A percentile compares a stretch with the other conserved stretches of the same genome.
These are phyloP conservation scores for Diplodia intermedia DNA, from an alignment of 2,329 filamentous ascomycete genomes.

Conservation along the genomic window DNA sequence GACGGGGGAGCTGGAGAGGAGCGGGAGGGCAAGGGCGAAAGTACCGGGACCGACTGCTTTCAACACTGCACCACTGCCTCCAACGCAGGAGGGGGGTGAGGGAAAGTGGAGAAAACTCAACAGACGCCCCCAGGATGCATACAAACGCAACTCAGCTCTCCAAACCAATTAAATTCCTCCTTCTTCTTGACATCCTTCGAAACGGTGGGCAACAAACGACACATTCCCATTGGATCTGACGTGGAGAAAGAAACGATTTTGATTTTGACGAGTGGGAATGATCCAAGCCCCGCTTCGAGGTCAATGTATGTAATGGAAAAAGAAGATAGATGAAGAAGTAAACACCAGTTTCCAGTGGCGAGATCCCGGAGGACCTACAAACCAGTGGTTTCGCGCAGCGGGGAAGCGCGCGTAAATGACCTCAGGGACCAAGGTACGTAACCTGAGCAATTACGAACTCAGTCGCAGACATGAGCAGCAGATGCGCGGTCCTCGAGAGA, in stretches of 20 bases:
- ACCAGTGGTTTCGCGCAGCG: conserved; percentile 44
- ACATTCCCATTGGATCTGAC: conserved; percentile 5
- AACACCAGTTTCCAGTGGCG: conserved; percentile 49
- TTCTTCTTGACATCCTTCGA: not conserved
- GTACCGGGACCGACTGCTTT: conserved; percentile 33
- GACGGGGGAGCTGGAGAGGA: conserved; percentile 48
- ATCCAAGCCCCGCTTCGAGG: conserved; percentile 9
- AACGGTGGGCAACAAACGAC: not conserved
- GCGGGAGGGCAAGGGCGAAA: conserved; percentile 52
- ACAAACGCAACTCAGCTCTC: conserved; percentile 44
- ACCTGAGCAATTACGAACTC: conserved; percentile 54
- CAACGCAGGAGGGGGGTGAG: conserved; percentile 34
- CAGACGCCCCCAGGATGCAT: conserved; percentile 41
- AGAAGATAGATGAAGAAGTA: conserved; percentile 41
- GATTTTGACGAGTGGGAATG: conserved; percentile 14
- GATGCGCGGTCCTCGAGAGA: conserved; percentile 43
- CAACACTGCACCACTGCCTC: conserved; percentile 34
- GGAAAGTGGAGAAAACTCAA: conserved; percentile 36
- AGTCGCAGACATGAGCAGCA: conserved; percentile 39
- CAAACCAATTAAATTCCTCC: conserved; percentile 45
- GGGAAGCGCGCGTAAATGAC: conserved; percentile 37
- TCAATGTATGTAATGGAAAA: not conserved
- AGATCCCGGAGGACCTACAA: conserved; percentile 49
- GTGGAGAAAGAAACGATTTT: not conserved
- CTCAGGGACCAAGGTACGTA: conserved; percentile 49